Evolutionary conservation across 257 asterid species (phyloP), one percentile per base, ranked within the genome.

Genomic region (Anisodus acutangulus): DNA sequence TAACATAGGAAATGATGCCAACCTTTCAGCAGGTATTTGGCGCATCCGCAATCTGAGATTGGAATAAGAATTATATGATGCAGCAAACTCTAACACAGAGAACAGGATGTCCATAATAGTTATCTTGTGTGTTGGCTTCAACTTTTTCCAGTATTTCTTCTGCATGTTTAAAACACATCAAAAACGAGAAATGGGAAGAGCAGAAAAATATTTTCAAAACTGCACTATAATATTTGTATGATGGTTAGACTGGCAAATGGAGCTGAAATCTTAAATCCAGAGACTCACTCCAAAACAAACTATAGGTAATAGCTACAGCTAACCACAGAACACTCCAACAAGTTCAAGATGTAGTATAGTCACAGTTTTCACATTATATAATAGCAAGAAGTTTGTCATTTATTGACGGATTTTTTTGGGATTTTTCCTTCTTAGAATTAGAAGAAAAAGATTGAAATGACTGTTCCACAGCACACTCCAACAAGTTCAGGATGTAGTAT

Each of bases 121-220:
- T 63, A 92, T 90, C 91, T 95, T 97, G 86, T 94, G 99, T 79
- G 91, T 84, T 53, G 94, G 81, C 69, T 90, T 91, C 91, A 97
- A 90, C 90, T 90, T 94, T 92, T 82, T 89, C 98, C 99, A 97
- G 91, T 91, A 97, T 83, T 91, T 97, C 86, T 93, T 95, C 99
- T 97, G 95, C 92, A 85, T 69, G 66, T 84, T 81, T 59, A 76
- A 51, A 90, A 83, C 64, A 86, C 72, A 87, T 80, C 78, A 81
- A 62, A 51, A 66, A 39, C 76, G 86, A 85, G 83, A 78, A 51
- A 78, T 26, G 26, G 45, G 49, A 51, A 53, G 63, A 76, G 82
- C 82, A 53, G 31, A 78, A 26, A 51, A 76, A 26, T 51, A 53
- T 53, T 76, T 76, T 26, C 64, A 76, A 51, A 74, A 47, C 68